Base-by-base conservation (phyloP, 1,139 yeast genomes). In the Arxiozyma telluris region DNA sequence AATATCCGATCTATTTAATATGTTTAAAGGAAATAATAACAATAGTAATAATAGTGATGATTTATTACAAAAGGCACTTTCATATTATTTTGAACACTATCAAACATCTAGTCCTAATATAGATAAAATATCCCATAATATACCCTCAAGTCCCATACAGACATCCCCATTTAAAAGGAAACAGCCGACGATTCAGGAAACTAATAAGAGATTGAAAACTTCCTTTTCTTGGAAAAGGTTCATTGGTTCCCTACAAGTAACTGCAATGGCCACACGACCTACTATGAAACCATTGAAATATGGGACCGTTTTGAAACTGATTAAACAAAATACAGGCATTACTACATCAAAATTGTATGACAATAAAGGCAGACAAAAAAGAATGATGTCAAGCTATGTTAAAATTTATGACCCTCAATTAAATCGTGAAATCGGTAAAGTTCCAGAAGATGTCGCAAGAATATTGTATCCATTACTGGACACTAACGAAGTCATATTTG, bases 241-340 rank as follows among this genome's bases (percentile, higher is more conserved):
- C 62, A 74, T 89, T 25, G 97, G 97, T 0, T 76, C 89, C 0
- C 62, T 88, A 30, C 84, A 83, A 57, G 81, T 86, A 0, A 83
- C 81, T 53, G 91, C 89, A 1, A 85, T 91, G 87, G 90, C 95
- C 11, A 88, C 96, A 0, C 72, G 96, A 50, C 88, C 94, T 0
- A 84, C 87, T 0, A 62, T 76, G 45, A 73, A 72, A 48, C 77
- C 83, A 0, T 70, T 84, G 7, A 65, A 74, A 52, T 80, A 78
- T 64, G 78, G 80, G 20, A 80, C 85, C 43, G 68, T 63, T 27
- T 65, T 84, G 48, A 66, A 71, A 6, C 64, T 85, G 15, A 57
- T 58, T 4, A 20, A 64, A 71, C 49, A 61, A 66, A 45, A 68
- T 58, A 22, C 75, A 1, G 50, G 60, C 7, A 23, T 45, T 1